Base-by-base conservation (phyloP, 768 basidiomycete species). In the Gloeophyllum trabeum region DNA sequence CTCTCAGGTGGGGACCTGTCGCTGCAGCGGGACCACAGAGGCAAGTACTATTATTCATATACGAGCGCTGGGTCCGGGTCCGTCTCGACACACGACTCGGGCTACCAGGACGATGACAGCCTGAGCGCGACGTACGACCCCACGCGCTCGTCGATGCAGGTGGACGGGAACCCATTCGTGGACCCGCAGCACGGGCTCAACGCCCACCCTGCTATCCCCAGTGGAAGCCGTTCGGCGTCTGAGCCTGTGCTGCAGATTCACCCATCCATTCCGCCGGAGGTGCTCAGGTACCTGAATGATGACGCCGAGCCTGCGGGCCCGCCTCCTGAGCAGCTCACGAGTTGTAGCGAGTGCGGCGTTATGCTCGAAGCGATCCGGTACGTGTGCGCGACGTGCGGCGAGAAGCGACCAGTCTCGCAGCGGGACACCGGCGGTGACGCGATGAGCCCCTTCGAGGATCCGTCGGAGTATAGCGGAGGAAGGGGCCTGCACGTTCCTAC, bases 331-430 rank as follows among this genome's bases (percentile, higher is more conserved):
- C 67, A 70, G 36, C 71, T 86, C 14, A 89, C 90, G 1, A 74
- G 77, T 39, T 97, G 93, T 59, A 91, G 89, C 1, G 75, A 76
- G 36, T 97, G 93, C 51, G 83, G 82, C 12, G 58, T 69, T 0
- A 53, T 78, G 4, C 64, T 97, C 16, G 82, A 89, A 40, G 71
- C 76, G n/a, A 77, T 94, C 56, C 79, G 88, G 36, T 96, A 97
- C 57, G 81, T 93, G 12, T 97, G 93, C 54, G 71, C 81, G 3
- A 82, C 79, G 19, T 94, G 92, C 51, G 90, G 89, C 6, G 84
- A 87, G 60, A 87, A 80, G 56, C 61, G 69, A 37, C 74, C 82
- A 4, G 52, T 39, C 20, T n/a, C n/a, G n/a, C n/a, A n/a, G n/a
- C n/a, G n/a, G n/a, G n/a, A n/a, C n/a, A n/a, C n/a, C n/a, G n/a